Percentiles rank a stretch among this genome's conserved stretches.
phyloP scores from a whole-genome alignment of 352 stramenopile genomes.

The Phytophthora fragariae region DNA sequence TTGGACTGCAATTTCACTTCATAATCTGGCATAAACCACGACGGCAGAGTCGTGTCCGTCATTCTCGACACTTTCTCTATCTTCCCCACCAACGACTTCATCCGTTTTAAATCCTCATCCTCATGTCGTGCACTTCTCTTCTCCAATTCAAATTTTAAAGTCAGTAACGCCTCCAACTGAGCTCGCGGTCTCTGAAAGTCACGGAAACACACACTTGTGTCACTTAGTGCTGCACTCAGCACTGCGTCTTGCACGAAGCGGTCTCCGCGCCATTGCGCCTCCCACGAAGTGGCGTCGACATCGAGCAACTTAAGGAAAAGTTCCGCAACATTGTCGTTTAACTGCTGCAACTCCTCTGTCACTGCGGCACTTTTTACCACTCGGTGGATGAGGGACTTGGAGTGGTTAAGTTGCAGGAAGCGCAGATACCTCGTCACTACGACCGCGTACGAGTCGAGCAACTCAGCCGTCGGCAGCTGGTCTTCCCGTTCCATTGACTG shows the following conservation, averaged over 20 bases:
- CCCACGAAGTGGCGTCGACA: neutral
- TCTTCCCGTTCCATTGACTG: neutral
- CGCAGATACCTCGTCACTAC: neutral
- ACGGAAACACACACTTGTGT: neutral
- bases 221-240: neutral
- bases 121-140: neutral
- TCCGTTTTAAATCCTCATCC: neutral
- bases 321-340: neutral
- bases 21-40: slow-evolving; percentile 5
- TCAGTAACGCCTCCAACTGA: slow-evolving; percentile 29
- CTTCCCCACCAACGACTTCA: slow-evolving; percentile 3
- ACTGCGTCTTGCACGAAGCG: neutral
- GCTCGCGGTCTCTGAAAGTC: slow-evolving; percentile 3
- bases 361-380: neutral
- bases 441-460: neutral
- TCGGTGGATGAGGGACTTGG: neutral
- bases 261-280: neutral
- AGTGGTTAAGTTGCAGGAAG: slow-evolving; percentile 1
- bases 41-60: neutral
- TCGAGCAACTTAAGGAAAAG: neutral
- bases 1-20: slow-evolving; percentile 4
- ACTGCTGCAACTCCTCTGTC: neutral
- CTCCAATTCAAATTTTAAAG: slow-evolving; percentile 28
- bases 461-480: neutral
- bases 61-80: neutral